Evolutionary conservation across 2,329 filamentous ascomycete genomes (phyloP).

Genomic region (Hymenoscyphus scutula): DNA sequence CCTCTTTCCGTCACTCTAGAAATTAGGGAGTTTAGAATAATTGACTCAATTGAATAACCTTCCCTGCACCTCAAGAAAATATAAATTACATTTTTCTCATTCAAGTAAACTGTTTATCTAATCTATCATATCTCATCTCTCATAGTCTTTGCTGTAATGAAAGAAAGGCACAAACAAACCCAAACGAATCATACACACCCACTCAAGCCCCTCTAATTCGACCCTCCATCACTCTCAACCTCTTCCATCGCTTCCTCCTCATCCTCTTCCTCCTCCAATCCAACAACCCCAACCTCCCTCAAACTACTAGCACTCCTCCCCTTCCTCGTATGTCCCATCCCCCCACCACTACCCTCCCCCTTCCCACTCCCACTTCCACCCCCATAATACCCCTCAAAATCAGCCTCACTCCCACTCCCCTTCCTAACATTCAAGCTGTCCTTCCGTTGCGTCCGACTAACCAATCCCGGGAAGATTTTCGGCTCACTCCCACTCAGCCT

Average conservation of each 20-base stretch:
- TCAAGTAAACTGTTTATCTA: too few species aligned
- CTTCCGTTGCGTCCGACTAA: constrained; percentile 41
- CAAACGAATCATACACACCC: too few species aligned
- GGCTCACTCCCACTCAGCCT: constrained; percentile 61
- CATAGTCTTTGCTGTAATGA: too few species aligned
- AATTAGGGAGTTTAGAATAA: too few species aligned
- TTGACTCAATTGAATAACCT: too few species aligned
- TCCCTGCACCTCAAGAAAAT: too few species aligned
- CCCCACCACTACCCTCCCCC: constrained; percentile 15
- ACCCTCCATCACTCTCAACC: constrained; percentile 8
- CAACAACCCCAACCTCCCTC: neutral
- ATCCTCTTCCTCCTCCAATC: neutral
- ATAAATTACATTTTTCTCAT: too few species aligned
- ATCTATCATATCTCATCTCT: too few species aligned
- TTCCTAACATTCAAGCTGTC: constrained; percentile 26
- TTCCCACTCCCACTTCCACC: constrained; percentile 13
- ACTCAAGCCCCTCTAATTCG: neutral
- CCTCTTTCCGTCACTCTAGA: too few species aligned
- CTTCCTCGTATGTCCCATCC: neutral
- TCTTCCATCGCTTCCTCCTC: too few species aligned
- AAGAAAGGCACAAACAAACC: too few species aligned
- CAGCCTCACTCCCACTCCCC: constrained; percentile 31
- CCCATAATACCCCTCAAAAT: constrained; percentile 17
- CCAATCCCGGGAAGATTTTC: constrained; percentile 69
- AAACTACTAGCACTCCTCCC: neutral